Percentiles rank a stretch among this genome's conserved stretches.
These are phyloP conservation scores for Colletotrichum phormii DNA, from an alignment of 2,329 filamentous ascomycete genomes.

Conservation along the genomic window DNA sequence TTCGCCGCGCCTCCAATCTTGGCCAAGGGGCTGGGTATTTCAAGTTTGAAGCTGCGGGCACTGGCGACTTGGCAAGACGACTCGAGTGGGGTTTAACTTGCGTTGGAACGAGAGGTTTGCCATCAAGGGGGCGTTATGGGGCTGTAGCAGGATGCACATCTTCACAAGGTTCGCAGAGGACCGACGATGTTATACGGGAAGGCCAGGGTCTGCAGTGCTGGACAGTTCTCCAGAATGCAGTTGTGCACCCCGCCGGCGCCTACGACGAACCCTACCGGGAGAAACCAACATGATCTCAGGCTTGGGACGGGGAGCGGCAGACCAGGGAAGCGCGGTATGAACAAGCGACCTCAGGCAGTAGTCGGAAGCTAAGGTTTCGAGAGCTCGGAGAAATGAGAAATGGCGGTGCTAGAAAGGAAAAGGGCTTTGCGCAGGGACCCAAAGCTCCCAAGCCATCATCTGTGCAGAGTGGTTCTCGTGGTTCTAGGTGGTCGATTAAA, in stretches of 20 bases:
- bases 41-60: not conserved
- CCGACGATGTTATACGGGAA: not conserved
- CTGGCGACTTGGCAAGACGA: not conserved
- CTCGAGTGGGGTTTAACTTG: not conserved
- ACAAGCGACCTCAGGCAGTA: not conserved
- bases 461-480: slow-evolving; percentile 18
- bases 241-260: not conserved
- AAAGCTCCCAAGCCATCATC: not conserved
- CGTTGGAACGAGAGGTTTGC: not conserved
- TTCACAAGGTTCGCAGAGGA: not conserved
- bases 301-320: not conserved
- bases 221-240: not conserved
- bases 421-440: not conserved
- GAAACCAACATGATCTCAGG: not conserved
- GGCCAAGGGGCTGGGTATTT: not conserved
- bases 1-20: not conserved
- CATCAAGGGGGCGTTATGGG: slow-evolving; percentile 15
- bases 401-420: slow-evolving; percentile 1
- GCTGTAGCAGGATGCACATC: slow-evolving; percentile 11
- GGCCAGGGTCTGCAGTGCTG: not conserved
- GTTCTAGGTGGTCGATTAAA: slow-evolving; percentile 2
- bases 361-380: slow-evolving; percentile 24
- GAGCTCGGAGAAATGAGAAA: slow-evolving; percentile 19
- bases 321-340: not conserved
- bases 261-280: not conserved